These are phyloP conservation scores for Xylaria telfairii DNA, from an alignment of 495 filamentous ascomycete genomes.

Conservation along the genomic window DNA sequence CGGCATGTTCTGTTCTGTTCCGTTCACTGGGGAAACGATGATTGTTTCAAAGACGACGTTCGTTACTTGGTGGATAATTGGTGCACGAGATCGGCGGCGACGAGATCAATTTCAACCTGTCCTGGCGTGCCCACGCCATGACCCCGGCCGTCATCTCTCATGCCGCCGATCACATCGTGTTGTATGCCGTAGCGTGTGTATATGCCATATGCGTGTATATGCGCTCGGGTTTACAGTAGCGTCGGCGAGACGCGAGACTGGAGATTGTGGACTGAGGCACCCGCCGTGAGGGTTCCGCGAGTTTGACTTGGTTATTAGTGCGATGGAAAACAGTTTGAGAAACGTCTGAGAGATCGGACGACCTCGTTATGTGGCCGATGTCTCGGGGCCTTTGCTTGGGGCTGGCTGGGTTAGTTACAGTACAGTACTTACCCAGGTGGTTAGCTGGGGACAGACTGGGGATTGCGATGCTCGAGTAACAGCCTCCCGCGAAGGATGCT, in stretches of 20 bases:
- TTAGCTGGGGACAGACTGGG: too few relatives aligned
- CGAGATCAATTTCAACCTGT: constrained; percentile 11
- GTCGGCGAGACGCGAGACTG: constrained; percentile 20
- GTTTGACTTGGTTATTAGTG: constrained; percentile 16
- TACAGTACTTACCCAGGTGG: too few relatives aligned
- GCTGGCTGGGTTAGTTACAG: background rate
- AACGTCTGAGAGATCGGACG: constrained; percentile 24
- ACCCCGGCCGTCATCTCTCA: constrained; percentile 6
- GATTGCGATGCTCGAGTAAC: too few relatives aligned
- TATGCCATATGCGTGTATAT: constrained; percentile 3
- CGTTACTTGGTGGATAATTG: background rate
- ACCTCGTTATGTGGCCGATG: constrained; percentile 24
- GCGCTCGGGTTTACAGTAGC: constrained; percentile 8
- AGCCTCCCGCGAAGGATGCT: background rate
- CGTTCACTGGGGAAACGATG: constrained; percentile 8
- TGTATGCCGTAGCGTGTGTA: background rate
- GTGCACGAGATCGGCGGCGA: constrained; percentile 15
- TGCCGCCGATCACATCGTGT: constrained; percentile 24
- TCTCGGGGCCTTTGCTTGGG: constrained; percentile 20
- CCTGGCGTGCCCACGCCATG: constrained; percentile 18
- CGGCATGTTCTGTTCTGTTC: constrained; percentile 17
- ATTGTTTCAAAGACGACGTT: constrained; percentile 9
- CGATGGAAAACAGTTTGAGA: constrained; percentile 23
- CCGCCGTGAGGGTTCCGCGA: background rate
- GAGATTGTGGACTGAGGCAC: too few relatives aligned